Percentiles rank a stretch among this genome's conserved stretches.
Conservation (phyloP, 176 grass and related monocot genomes). For the Triticum timopheevii region DNA sequence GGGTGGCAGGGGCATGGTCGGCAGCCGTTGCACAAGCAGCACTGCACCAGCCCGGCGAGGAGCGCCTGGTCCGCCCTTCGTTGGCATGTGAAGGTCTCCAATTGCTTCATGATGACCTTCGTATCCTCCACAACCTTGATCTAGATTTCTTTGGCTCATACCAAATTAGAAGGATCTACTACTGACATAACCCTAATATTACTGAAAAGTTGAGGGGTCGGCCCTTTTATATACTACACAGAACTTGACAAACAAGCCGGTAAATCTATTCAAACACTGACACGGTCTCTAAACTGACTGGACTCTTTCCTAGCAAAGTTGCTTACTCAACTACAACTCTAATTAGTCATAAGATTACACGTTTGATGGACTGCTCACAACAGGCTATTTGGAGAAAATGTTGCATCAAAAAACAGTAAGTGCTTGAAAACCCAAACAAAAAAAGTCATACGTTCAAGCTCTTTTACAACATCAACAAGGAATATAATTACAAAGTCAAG, state of each 20-base stretch:
- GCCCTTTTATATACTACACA: not conserved
- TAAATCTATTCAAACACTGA: not conserved
- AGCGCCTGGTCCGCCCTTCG: too few relatives aligned
- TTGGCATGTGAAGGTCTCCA: not conserved
- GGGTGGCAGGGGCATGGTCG: too few relatives aligned
- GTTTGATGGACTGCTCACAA: not conserved
- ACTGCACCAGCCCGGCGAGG: too few relatives aligned
- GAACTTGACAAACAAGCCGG: not conserved
- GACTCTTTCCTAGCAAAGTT: not conserved
- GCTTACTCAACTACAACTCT: not conserved
- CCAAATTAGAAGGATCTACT: not conserved
- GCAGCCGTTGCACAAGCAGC: too few relatives aligned
- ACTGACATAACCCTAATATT: not conserved
- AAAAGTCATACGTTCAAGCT: not conserved
- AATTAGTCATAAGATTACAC: not conserved
- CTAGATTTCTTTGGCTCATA: not conserved
- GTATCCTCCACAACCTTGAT: not conserved
- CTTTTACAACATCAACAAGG: slow-evolving; percentile 8
- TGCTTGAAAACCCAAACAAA: not conserved
- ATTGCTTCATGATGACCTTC: not conserved
- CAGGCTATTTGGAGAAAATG: not conserved
- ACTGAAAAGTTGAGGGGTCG: not conserved
- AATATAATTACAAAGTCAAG: not conserved
- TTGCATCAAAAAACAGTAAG: not conserved
- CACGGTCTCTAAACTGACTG: not conserved